A percentile compares a stretch with the other conserved stretches of the same genome.
phyloP scores from a whole-genome alignment of 805 yeast species.

The Sugiyamaella marilandica region DNA sequence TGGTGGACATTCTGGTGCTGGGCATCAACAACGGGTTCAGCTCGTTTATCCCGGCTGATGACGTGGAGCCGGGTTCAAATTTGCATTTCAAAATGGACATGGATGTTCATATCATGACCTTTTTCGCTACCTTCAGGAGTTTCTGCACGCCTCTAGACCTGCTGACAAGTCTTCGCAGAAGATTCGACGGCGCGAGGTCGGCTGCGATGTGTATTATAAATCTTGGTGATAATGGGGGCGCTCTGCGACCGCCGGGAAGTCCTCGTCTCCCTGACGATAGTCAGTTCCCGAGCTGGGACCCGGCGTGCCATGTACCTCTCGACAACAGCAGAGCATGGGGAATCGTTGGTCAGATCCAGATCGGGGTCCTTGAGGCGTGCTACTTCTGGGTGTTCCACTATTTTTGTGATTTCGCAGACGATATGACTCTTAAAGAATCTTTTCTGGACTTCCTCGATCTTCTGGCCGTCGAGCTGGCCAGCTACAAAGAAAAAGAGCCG shows the following conservation, averaged over 20 bases:
- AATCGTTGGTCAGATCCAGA: slow-evolving; percentile 69
- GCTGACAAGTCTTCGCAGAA: slow-evolving; percentile 46
- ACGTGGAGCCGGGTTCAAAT: slow-evolving; percentile 11
- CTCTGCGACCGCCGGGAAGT: background rate
- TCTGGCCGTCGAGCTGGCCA: slow-evolving; percentile 59
- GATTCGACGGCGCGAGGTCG: slow-evolving; percentile 59
- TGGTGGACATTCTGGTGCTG: slow-evolving; percentile 73
- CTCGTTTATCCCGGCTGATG: slow-evolving; percentile 25
- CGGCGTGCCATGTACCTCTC: slow-evolving; percentile 23
- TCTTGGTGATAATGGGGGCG: slow-evolving; percentile 21
- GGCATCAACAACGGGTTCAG: slow-evolving; percentile 61
- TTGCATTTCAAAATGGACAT: slow-evolving; percentile 52
- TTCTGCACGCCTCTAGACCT: slow-evolving; percentile 55
- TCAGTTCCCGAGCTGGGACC: slow-evolving; percentile 26
- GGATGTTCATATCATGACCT: slow-evolving; percentile 58
- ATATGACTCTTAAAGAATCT: slow-evolving; percentile 51
- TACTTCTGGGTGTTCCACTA: slow-evolving; percentile 66
- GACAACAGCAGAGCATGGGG: slow-evolving; percentile 55
- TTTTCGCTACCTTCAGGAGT: slow-evolving; percentile 64
- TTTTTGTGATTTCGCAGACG: slow-evolving; percentile 70
- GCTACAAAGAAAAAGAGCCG: slow-evolving; percentile 22
- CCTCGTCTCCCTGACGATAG: slow-evolving; percentile 9
- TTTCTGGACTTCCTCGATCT: slow-evolving; percentile 61
- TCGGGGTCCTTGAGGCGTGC: slow-evolving; percentile 75
- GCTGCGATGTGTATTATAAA: slow-evolving; percentile 53